Evolutionary conservation across 768 basidiomycete genomes (phyloP).

Genomic region (Pisolithus orientalis): DNA sequence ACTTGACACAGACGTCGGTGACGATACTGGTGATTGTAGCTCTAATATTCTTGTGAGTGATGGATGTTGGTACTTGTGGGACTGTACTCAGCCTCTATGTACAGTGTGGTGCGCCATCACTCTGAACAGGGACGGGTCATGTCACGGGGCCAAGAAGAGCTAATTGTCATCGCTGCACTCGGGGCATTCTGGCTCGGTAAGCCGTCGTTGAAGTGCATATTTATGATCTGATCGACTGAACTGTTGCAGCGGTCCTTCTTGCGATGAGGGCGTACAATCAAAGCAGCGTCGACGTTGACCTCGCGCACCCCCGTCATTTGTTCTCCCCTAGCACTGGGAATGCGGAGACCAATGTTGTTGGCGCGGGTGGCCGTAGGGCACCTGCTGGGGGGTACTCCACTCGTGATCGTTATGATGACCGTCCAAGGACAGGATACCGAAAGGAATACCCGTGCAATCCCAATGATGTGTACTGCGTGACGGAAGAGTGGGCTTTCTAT

Average conservation of each 20-base stretch:
- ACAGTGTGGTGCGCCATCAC: constrained; percentile 63
- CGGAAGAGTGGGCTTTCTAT: constrained; percentile 62
- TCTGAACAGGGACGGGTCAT: constrained; percentile 49
- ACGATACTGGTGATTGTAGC: constrained; percentile 62
- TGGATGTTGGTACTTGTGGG: background rate
- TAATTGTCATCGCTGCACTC: constrained; percentile 62
- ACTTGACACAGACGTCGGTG: constrained; percentile 68
- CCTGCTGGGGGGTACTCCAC: constrained; percentile 15
- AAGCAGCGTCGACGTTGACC: constrained; percentile 21
- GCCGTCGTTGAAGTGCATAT: constrained; percentile 9
- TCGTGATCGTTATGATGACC: constrained; percentile 24
- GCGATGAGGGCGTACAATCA: constrained; percentile 36
- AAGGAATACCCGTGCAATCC: constrained; percentile 50
- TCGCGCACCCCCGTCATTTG: constrained; percentile 24
- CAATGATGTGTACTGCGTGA: constrained; percentile 60
- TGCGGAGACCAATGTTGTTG: constrained; percentile 28
- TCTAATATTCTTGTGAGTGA: constrained; percentile 58
- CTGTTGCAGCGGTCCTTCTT: constrained; percentile 33
- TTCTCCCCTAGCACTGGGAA: constrained; percentile 30
- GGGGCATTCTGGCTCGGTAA: constrained; percentile 75
- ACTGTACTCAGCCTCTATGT: background rate
- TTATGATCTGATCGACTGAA: constrained; percentile 7
- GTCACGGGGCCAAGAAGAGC: constrained; percentile 68
- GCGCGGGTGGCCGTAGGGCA: constrained; percentile 25
- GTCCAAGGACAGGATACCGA: constrained; percentile 25